Conservation (phyloP, 768 basidiomycete genomes). For the Mycena pura region DNA sequence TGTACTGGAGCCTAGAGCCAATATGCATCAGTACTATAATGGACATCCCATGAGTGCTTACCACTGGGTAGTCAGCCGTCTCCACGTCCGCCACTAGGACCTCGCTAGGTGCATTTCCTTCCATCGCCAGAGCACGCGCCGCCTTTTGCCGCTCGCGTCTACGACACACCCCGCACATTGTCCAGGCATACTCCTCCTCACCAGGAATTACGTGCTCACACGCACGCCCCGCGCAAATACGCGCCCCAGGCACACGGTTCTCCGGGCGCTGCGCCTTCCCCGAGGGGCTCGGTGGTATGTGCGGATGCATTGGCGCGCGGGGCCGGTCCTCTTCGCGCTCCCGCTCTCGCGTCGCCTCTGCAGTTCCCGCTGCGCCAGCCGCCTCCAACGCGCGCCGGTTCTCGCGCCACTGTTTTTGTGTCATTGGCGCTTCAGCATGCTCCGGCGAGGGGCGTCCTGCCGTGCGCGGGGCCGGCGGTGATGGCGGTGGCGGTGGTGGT, state of each 20-base stretch:
- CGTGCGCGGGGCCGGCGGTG: neutral
- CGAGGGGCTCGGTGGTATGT: no score
- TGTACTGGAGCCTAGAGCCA: constrained; percentile 4
- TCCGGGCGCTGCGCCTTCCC: neutral
- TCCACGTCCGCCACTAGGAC: neutral
- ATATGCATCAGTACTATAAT: constrained; percentile 3
- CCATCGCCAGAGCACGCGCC: constrained; percentile 12
- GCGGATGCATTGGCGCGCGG: no score
- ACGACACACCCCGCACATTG: constrained; percentile 49
- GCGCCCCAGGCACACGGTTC: constrained; percentile 41
- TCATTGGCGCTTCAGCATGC: no score
- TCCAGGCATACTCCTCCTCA: constrained; percentile 45
- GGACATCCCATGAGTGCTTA: neutral
- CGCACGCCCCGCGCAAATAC: constrained; percentile 41
- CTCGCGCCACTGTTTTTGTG: constrained; percentile 24
- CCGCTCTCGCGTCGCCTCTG: neutral
- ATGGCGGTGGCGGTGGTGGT: neutral
- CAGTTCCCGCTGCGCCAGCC: neutral
- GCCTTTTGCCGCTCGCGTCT: constrained; percentile 31
- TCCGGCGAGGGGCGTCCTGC: no score
- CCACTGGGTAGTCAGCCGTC: constrained; percentile 7
- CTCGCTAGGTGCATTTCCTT: neutral
- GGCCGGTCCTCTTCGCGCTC: neutral
- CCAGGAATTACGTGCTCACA: constrained; percentile 48
- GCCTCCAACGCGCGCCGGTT: constrained; percentile 20